phyloP scores from a whole-genome alignment of 768 basidiomycete species.

The Tylopilus vinaceipallidus region DNA sequence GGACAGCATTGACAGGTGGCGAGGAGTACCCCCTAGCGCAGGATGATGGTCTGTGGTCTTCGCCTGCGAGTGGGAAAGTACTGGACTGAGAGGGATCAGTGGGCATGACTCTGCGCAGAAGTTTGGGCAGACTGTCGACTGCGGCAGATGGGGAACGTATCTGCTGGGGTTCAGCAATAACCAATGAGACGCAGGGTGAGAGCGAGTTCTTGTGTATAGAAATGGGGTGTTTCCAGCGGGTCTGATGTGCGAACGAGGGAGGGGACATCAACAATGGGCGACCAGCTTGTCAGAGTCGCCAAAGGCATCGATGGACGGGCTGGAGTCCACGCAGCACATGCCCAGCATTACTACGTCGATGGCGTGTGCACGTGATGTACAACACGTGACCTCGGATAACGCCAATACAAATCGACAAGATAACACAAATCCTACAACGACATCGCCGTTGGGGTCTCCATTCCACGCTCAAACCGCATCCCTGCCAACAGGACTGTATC shows the following conservation, averaged over 20 bases:
- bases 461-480: conserved; percentile 64
- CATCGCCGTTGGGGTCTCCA: conserved; percentile 52
- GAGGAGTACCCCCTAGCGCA: neutral
- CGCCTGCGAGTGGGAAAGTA: neutral
- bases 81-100: conserved; percentile 9
- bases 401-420: no score
- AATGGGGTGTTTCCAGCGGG: conserved; percentile 27
- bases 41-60: neutral
- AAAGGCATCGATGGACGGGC: no score
- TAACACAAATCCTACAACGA: no score
- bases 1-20: neutral
- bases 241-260: conserved; percentile 16
- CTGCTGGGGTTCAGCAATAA: conserved; percentile 46
- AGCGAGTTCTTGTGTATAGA: conserved; percentile 21
- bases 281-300: no score
- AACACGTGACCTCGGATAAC: no score
- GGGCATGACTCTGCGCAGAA: conserved; percentile 26
- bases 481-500: conserved; percentile 63
- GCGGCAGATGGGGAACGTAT: conserved; percentile 38
- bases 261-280: conserved; percentile 31
- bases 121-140: conserved; percentile 34
- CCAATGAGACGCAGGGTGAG: conserved; percentile 34
- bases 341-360: no score
- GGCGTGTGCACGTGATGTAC: no score
- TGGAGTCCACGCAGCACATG: no score